Evolutionary conservation across 306 rosid species (phyloP).

Genomic region (Pueraria montana): DNA sequence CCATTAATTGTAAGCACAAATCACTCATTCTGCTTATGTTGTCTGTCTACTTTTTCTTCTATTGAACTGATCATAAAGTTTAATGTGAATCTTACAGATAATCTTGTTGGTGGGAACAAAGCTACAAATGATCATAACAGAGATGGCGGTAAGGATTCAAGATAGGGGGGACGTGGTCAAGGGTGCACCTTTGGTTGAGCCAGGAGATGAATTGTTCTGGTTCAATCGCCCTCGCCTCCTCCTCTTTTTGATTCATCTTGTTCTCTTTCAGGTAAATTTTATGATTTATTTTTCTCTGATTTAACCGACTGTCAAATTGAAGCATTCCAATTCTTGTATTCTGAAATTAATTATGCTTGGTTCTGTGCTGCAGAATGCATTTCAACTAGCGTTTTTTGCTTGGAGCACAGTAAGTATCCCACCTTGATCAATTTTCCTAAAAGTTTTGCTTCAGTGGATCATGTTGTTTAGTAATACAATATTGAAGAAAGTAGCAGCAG

Average conservation of each 20-base stretch:
- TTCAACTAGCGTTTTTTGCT: conserved; percentile 80
- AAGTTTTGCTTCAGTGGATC: background rate
- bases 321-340: background rate
- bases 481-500: background rate
- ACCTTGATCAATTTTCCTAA: background rate
- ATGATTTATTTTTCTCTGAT: background rate
- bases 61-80: conserved; percentile 27
- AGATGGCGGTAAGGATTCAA: conserved; percentile 69
- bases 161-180: conserved; percentile 73
- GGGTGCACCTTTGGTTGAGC: conserved; percentile 80
- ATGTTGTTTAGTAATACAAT: background rate
- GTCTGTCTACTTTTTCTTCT: background rate
- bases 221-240: conserved; percentile 66
- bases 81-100: conserved; percentile 53
- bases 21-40: conserved; percentile 14
- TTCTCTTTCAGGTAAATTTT: conserved; percentile 73
- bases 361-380: conserved; percentile 72
- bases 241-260: conserved; percentile 72
- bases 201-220: conserved; percentile 79
- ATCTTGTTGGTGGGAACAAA: conserved; percentile 77
- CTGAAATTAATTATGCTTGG: background rate
- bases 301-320: background rate
- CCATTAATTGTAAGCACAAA: conserved; percentile 70
- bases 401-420: conserved; percentile 70
- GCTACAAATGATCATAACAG: conserved; percentile 73